Evolutionary conservation across 257 asterid genomes (phyloP), one percentile per base, ranked within the genome.

Genomic region (Scutellaria baicalensis): DNA sequence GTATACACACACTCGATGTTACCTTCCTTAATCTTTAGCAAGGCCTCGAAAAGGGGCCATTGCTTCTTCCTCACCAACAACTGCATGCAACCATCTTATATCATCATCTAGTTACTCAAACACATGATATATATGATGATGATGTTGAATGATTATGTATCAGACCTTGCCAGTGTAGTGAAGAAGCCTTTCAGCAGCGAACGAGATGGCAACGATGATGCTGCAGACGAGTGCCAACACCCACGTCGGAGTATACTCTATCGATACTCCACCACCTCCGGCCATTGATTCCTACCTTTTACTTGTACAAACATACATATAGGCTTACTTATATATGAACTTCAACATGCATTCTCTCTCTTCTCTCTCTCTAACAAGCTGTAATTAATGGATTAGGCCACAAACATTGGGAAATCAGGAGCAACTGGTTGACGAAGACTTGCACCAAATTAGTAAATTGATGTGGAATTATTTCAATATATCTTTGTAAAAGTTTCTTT

Each of bases 201-300:
- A 77, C 16, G 95, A 88, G 58, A 86, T 75, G 71, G 84, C 85
- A 6, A 88, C 95, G 57, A 88, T 86, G 48, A 81, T 64, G 4
- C 83, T 79, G 76, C 95, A 86, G 5, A 88, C 93, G 9, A 83
- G 23, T 35, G 95, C 95, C 42, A 88, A 78, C 40, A 86, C 74
- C 95, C 95, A 88, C 44, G 95, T 88, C 8, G 95, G 91, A 12
- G 93, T 86, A 17, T 65, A 84, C 76, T 88, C 84, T 68, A 88
- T 76, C 13, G 72, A 74, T 2, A 14, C 17, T 9, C 50, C 67
- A 0, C 51, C 60, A 39, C 81, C 83, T 57, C 78, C 87, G 11
- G 74, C 77, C 83, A 77, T 80, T 23, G 9, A n/a, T 13, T n/a
- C 9, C 49, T 43, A 1, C 1, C 18, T 17, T 12, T 20, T 17